Evolutionary conservation across 352 stramenopile species (phyloP).

Genomic region (Phytopythium kandeliae): DNA sequence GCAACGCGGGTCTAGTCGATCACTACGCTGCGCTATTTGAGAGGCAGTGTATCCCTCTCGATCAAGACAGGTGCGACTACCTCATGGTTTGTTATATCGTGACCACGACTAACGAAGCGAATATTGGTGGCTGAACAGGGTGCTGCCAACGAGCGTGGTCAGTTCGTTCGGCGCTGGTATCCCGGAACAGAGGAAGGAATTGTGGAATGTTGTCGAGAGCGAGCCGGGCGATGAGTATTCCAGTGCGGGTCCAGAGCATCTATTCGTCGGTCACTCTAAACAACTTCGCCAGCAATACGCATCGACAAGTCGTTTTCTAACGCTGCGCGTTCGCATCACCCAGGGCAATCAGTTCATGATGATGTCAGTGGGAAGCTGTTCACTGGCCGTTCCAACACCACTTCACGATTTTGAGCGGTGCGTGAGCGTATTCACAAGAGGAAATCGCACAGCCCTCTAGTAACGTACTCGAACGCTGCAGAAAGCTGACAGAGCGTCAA

Average conservation of each 20-base stretch:
- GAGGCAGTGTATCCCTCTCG: slow-evolving; percentile 26
- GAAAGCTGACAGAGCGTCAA: neutral
- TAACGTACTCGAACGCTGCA: neutral
- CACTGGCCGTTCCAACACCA: neutral
- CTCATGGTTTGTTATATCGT: neutral
- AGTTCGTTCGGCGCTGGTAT: slow-evolving; percentile 23
- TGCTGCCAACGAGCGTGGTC: slow-evolving; percentile 20
- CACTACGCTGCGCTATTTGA: slow-evolving; percentile 26
- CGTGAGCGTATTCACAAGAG: neutral
- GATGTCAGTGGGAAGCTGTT: neutral
- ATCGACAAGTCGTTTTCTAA: neutral
- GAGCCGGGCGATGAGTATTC: neutral
- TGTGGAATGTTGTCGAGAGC: slow-evolving; percentile 16
- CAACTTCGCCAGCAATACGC: too few species aligned
- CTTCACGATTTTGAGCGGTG: neutral
- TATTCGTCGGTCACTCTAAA: neutral
- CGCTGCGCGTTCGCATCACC: neutral
- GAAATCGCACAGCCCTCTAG: neutral
- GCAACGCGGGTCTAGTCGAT: slow-evolving; percentile 32
- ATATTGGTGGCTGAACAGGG: slow-evolving; percentile 7
- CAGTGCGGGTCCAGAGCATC: neutral
- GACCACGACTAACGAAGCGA: neutral
- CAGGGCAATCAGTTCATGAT: slow-evolving; percentile 6
- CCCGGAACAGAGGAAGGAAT: slow-evolving; percentile 12
- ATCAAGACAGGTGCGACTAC: slow-evolving; percentile 24